Conservation (phyloP, 2,329 filamentous ascomycete species). For the Fusarium staphyleae region DNA sequence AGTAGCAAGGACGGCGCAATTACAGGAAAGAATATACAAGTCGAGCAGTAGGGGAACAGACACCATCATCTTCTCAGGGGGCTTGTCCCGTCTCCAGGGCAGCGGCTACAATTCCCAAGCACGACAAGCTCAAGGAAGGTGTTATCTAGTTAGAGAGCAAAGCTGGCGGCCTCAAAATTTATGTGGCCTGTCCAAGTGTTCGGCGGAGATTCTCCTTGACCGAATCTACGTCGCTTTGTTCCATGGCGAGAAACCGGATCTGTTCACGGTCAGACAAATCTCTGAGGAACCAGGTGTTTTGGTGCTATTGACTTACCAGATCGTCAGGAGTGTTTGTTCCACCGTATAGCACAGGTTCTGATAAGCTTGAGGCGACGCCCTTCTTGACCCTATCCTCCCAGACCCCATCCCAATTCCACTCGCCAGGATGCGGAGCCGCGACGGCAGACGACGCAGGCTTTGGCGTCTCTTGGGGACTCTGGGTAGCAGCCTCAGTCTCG, state of each 20-base stretch:
- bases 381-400: constrained; percentile 91
- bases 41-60: neutral
- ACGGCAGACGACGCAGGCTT: constrained; percentile 10
- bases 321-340: constrained; percentile 69
- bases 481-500: constrained; percentile 1
- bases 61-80: too few relatives aligned
- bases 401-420: constrained; percentile 98
- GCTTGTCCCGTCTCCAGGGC: neutral
- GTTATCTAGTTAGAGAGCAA: neutral
- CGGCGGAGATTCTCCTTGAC: constrained; percentile 66
- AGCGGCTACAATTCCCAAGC: neutral
- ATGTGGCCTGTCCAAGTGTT: constrained; percentile 51
- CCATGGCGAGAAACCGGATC: constrained; percentile 73
- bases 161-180: neutral
- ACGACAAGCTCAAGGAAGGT: neutral
- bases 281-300: too few relatives aligned
- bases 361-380: constrained; percentile 77
- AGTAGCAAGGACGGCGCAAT: neutral
- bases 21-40: neutral
- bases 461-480: constrained; percentile 22
- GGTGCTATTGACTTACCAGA: constrained; percentile 62
- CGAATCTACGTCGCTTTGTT: constrained; percentile 63
- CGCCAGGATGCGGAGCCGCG: constrained; percentile 61
- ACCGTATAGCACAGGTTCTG: constrained; percentile 82
- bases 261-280: constrained; percentile 42